Percentiles rank a stretch among this genome's conserved stretches.
phyloP scores from a whole-genome alignment of 2,329 filamentous ascomycete species.

The Arthrobotrys pseudoclavata region DNA sequence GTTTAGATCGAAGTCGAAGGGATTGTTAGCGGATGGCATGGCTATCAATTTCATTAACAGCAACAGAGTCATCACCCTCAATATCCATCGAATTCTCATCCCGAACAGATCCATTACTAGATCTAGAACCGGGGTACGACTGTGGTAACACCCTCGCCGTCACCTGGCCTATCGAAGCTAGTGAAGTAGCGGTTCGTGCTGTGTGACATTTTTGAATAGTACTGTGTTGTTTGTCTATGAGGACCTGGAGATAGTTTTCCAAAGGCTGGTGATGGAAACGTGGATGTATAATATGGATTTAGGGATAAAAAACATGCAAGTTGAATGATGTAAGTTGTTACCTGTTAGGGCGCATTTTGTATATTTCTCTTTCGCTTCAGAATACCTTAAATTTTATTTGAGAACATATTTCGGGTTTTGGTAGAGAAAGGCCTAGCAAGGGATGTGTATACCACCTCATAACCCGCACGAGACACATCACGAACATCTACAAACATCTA shows the following conservation, averaged over 20 bases:
- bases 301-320: neutral
- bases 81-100: neutral
- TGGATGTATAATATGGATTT: neutral
- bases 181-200: slow-evolving; percentile 14
- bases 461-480: too few species aligned
- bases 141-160: slow-evolving; percentile 4
- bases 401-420: too few species aligned
- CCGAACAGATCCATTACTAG: neutral
- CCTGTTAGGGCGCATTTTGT: neutral
- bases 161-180: neutral
- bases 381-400: too few species aligned
- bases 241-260: neutral
- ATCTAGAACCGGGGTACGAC: neutral
- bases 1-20: neutral
- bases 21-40: neutral
- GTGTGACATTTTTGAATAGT: slow-evolving; percentile 35
- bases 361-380: too few species aligned
- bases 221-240: slow-evolving; percentile 31
- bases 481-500: too few species aligned
- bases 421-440: too few species aligned
- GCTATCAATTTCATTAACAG: neutral
- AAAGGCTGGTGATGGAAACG: neutral
- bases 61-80: neutral
- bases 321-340: neutral
- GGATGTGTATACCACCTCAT: too few species aligned